These are phyloP conservation scores for Fusarium hainanense DNA, from an alignment of 2,329 filamentous ascomycete species.

Conservation along the genomic window DNA sequence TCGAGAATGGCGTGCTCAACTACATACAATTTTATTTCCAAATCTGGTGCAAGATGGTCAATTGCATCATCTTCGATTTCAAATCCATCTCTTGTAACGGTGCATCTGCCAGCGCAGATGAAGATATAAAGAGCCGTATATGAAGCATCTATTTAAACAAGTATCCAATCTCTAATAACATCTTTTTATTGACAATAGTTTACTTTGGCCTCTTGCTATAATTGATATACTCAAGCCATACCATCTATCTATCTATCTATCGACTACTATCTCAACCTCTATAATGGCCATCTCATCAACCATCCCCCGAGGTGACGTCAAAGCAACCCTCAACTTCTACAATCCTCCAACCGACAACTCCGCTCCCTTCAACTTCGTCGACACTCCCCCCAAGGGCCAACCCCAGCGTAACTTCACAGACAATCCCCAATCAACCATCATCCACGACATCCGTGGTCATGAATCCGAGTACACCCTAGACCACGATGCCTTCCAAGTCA, in stretches of 20 bases:
- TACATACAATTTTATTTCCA: conserved; percentile 30
- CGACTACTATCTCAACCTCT: conserved; percentile 1
- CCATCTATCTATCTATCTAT: not conserved
- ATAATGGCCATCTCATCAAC: conserved; percentile 55
- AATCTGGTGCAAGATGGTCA: conserved; percentile 25
- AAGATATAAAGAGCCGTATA: conserved; percentile 33
- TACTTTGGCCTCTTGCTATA: conserved; percentile 1
- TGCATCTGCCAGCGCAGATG: not conserved
- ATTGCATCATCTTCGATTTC: conserved; percentile 42
- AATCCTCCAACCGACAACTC: conserved; percentile 68
- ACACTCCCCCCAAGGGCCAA: conserved; percentile 68
- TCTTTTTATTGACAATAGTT: not conserved
- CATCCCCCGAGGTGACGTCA: conserved; percentile 69
- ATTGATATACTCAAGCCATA: not conserved
- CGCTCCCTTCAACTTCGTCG: conserved; percentile 74
- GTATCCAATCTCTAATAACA: not conserved
- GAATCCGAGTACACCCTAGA: conserved; percentile 76
- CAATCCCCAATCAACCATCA: conserved; percentile 61
- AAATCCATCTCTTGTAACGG: conserved; percentile 40
- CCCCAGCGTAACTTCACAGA: conserved; percentile 74
- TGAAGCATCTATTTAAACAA: conserved; percentile 8
- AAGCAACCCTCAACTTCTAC: conserved; percentile 74
- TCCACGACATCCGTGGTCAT: conserved; percentile 79
- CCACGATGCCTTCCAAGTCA: conserved; percentile 77
- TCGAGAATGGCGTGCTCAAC: conserved; percentile 44